Evolutionary conservation across 345 rosid species (phyloP).

Genomic region (Sonneratia caseolaris): DNA sequence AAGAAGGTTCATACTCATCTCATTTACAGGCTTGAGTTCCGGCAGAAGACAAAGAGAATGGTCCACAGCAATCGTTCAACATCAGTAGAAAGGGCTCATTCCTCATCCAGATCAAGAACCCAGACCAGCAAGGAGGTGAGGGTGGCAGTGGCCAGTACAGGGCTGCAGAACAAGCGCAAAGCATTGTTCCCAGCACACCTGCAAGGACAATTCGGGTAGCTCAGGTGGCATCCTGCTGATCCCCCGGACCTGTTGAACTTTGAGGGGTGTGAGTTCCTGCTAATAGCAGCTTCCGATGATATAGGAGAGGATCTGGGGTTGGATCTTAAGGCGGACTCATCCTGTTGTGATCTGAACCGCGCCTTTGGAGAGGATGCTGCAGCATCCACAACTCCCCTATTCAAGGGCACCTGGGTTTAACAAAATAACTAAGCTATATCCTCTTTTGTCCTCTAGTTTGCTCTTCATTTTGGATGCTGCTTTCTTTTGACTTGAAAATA

Average conservation of each 20-base stretch:
- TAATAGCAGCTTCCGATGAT: conserved; percentile 61
- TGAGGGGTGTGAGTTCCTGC: conserved; percentile 68
- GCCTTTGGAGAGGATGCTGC: conserved; percentile 44
- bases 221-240: conserved; percentile 38
- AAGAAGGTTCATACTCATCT: conserved; percentile 53
- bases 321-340: conserved; percentile 40
- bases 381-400: conserved; percentile 34
- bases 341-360: conserved; percentile 41
- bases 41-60: conserved; percentile 18
- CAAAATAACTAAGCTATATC: not conserved
- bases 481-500: too few relatives aligned
- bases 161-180: conserved; percentile 50
- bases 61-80: conserved; percentile 61
- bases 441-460: too few relatives aligned
- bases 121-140: conserved; percentile 24
- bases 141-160: conserved; percentile 21
- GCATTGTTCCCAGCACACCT: conserved; percentile 62
- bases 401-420: conserved; percentile 54
- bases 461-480: too few relatives aligned
- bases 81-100: conserved; percentile 59
- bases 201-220: conserved; percentile 45
- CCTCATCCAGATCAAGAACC: conserved; percentile 60
- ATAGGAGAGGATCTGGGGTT: conserved; percentile 55
- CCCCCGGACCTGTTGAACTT: conserved; percentile 62
- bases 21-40: conserved; percentile 63